Percentiles rank a stretch among this genome's conserved stretches.
These are phyloP conservation scores for Ascochyta lentis DNA, from an alignment of 2,329 filamentous ascomycete species.

Conservation along the genomic window DNA sequence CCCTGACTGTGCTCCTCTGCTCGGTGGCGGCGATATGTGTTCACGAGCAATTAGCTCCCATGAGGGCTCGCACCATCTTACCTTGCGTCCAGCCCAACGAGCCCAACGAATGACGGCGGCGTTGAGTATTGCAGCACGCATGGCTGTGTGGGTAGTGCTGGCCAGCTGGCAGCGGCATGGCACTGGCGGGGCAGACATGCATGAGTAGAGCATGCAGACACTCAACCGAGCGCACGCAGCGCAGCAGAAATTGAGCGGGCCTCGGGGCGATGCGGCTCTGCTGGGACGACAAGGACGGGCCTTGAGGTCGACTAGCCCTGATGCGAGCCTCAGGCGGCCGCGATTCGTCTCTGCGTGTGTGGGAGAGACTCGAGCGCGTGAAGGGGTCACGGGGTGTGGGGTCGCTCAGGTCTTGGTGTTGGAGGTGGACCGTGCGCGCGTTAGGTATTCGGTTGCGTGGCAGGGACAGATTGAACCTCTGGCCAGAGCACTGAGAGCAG, in stretches of 20 bases:
- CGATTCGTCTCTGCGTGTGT: not conserved
- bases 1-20: slow-evolving; percentile 38
- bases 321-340: slow-evolving; percentile 1
- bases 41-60: slow-evolving; percentile 46
- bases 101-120: slow-evolving; percentile 39
- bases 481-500: slow-evolving; percentile 30
- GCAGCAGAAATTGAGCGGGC: slow-evolving; percentile 29
- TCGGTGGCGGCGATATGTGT: slow-evolving; percentile 43
- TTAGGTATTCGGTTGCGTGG: slow-evolving; percentile 34
- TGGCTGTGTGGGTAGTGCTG: slow-evolving; percentile 43
- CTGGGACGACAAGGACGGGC: slow-evolving; percentile 3
- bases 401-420: slow-evolving; percentile 9
- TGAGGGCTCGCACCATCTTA: slow-evolving; percentile 46
- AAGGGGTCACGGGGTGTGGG: slow-evolving; percentile 27
- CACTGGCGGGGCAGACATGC: slow-evolving; percentile 44
- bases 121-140: slow-evolving; percentile 44
- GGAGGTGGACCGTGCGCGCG: slow-evolving; percentile 2
- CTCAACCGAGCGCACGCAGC: slow-evolving; percentile 32
- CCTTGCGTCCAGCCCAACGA: slow-evolving; percentile 42
- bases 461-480: slow-evolving; percentile 46
- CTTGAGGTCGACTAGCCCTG: slow-evolving; percentile 13
- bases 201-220: slow-evolving; percentile 26
- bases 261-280: slow-evolving; percentile 36
- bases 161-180: slow-evolving; percentile 42
- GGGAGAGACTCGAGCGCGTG: not conserved